A percentile compares a stretch with the other conserved stretches of the same genome.
Conservation (phyloP, 1,284 basidiomycete genomes). For the Pseudozyma sp. region DNA sequence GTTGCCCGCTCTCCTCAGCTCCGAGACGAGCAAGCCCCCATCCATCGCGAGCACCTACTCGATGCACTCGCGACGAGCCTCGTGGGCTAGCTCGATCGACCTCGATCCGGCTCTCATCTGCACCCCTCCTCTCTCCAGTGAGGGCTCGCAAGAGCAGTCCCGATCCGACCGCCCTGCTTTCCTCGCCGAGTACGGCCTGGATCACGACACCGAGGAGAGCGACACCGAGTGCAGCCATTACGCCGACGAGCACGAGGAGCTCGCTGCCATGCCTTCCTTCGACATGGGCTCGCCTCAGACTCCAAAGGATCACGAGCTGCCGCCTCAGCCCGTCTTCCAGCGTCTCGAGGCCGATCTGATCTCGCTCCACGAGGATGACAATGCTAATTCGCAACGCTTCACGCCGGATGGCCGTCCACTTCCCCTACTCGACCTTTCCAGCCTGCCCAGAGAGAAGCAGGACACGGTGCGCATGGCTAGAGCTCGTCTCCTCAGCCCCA, state of each 20-base stretch:
- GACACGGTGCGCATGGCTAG: slow-evolving; percentile 23
- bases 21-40: slow-evolving; percentile 11
- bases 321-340: slow-evolving; percentile 35
- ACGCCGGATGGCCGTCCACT: slow-evolving; percentile 18
- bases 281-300: not conserved
- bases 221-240: slow-evolving; percentile 36
- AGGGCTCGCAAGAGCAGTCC: slow-evolving; percentile 18
- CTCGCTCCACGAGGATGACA: slow-evolving; percentile 4
- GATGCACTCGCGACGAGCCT: slow-evolving; percentile 25
- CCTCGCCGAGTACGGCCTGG: slow-evolving; percentile 37
- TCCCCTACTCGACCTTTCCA: slow-evolving; percentile 29
- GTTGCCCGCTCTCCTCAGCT: slow-evolving; percentile 13
- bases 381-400: slow-evolving; percentile 10
- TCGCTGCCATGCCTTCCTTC: slow-evolving; percentile 1
- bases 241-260: slow-evolving; percentile 17
- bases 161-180: slow-evolving; percentile 22
- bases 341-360: slow-evolving; percentile 37
- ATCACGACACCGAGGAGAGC: slow-evolving; percentile 45
- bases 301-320: slow-evolving; percentile 7
- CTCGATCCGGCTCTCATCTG: slow-evolving; percentile 43
- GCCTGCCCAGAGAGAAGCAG: slow-evolving; percentile 41
- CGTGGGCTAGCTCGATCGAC: slow-evolving; percentile 45
- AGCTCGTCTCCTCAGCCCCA: slow-evolving; percentile 36
- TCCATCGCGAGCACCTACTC: slow-evolving; percentile 47
- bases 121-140: slow-evolving; percentile 33